phyloP scores from a whole-genome alignment of 2,329 filamentous ascomycete species.

The Sporothrix brasiliensis region DNA sequence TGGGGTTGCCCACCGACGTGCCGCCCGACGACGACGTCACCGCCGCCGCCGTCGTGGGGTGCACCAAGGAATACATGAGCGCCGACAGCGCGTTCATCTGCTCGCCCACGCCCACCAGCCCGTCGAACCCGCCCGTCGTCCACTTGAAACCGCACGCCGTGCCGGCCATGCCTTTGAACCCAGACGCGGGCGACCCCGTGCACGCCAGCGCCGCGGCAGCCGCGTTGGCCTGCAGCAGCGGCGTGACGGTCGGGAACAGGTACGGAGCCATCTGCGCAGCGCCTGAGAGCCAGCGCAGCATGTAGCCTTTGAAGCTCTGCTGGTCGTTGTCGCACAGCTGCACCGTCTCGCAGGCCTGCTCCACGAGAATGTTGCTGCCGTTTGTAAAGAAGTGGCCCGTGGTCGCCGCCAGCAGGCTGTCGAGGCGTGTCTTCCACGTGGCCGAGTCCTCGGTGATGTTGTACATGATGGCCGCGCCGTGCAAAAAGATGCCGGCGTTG shows the following conservation, averaged over 20 bases:
- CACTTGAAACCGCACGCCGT: constrained; percentile 71
- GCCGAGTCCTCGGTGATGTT: constrained; percentile 58
- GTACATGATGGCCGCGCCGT: constrained; percentile 64
- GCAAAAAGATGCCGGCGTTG: constrained; percentile 68
- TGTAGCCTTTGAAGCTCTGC: constrained; percentile 74
- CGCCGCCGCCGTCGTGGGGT: constrained; percentile 46
- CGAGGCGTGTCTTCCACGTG: constrained; percentile 60
- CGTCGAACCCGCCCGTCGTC: constrained; percentile 61
- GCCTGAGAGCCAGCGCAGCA: constrained; percentile 66
- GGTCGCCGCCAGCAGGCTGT: constrained; percentile 59
- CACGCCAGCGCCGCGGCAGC: constrained; percentile 57
- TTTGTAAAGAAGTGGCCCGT: constrained; percentile 61
- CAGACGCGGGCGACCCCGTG: constrained; percentile 48
- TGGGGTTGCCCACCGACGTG: constrained; percentile 57
- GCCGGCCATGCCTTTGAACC: constrained; percentile 56
- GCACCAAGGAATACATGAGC: constrained; percentile 62
- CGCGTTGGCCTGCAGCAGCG: constrained; percentile 56
- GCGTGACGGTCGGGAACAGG: constrained; percentile 53
- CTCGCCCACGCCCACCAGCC: constrained; percentile 64
- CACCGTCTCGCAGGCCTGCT: constrained; percentile 66
- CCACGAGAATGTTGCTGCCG: constrained; percentile 60
- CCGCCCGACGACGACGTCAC: constrained; percentile 61
- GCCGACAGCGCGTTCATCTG: constrained; percentile 70
- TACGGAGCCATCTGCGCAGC: constrained; percentile 59
- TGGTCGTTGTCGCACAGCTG: constrained; percentile 70